phyloP scores from a whole-genome alignment of 2,329 filamentous ascomycete genomes.

The Cryphonectria japonica region DNA sequence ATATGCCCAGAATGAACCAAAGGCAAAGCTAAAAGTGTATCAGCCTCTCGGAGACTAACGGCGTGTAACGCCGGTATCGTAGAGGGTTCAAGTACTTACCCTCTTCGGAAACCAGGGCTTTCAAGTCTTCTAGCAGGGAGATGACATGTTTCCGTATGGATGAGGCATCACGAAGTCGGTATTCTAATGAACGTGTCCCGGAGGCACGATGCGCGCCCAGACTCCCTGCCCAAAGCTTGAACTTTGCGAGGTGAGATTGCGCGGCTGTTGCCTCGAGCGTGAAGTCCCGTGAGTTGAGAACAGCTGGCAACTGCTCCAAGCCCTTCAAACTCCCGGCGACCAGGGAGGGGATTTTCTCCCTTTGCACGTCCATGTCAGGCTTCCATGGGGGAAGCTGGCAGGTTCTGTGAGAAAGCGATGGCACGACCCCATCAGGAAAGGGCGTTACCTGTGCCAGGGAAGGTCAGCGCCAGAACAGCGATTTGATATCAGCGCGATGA shows the following conservation, averaged over 20 bases:
- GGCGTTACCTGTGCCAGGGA: background rate
- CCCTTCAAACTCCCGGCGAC: background rate
- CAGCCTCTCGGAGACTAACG: background rate
- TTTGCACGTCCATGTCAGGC: background rate
- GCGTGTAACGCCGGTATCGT: background rate
- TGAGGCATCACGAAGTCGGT: conserved; percentile 18
- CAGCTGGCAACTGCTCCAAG: background rate
- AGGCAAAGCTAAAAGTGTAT: background rate
- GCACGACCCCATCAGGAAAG: background rate
- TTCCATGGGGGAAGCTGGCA: too few species aligned
- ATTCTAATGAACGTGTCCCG: conserved; percentile 7
- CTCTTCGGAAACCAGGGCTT: background rate
- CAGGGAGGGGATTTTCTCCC: background rate
- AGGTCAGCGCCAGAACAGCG: background rate
- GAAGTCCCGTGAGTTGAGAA: background rate
- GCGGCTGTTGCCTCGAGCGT: background rate
- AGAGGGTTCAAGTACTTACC: background rate
- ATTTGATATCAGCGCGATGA: background rate
- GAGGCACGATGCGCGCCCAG: conserved; percentile 7
- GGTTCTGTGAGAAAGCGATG: background rate
- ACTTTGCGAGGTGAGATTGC: conserved; percentile 4
- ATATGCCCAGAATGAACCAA: background rate
- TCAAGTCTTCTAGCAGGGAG: conserved; percentile 4
- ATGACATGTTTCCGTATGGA: conserved; percentile 6
- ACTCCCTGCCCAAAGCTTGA: conserved; percentile 16